Conservation (phyloP, 805 yeast species). For the Groenewaldozyma tartarivorans region DNA sequence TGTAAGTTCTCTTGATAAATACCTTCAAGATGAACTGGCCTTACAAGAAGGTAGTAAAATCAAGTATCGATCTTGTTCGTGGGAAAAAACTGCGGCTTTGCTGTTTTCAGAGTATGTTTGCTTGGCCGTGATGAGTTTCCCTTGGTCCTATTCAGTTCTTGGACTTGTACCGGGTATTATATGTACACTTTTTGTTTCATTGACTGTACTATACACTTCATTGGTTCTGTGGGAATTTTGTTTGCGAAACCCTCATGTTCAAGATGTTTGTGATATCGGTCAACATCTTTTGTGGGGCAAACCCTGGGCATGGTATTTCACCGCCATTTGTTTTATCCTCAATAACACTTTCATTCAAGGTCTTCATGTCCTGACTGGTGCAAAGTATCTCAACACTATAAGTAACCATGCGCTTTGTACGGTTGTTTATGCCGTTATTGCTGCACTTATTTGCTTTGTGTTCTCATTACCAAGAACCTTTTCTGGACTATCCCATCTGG, state of each 20-base stretch:
- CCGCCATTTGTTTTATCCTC: constrained; percentile 44
- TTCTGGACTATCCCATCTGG: constrained; percentile 41
- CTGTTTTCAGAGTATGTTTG: constrained; percentile 52
- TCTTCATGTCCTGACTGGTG: constrained; percentile 50
- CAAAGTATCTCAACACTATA: constrained; percentile 49
- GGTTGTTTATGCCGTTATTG: constrained; percentile 42
- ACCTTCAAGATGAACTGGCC: not conserved
- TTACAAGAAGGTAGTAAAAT: constrained; percentile 20
- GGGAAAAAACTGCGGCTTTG: constrained; percentile 53
- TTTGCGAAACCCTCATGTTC: constrained; percentile 41
- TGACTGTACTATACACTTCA: constrained; percentile 47
- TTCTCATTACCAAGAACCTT: constrained; percentile 50
- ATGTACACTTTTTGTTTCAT: constrained; percentile 41
- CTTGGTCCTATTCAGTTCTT: constrained; percentile 53
- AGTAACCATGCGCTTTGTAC: constrained; percentile 42
- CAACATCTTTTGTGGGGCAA: constrained; percentile 44
- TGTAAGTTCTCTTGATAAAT: not conserved
- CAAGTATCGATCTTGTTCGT: constrained; percentile 43
- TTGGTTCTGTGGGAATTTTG: constrained; percentile 46
- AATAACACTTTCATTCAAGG: constrained; percentile 52
- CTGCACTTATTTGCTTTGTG: constrained; percentile 40
- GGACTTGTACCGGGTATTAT: constrained; percentile 53
- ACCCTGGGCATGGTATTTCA: constrained; percentile 45
- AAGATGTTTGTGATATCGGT: constrained; percentile 51
- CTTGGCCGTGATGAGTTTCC: constrained; percentile 56